Evolutionary conservation across 2,329 filamentous ascomycete genomes (phyloP).

Genomic region (Alternaria ventricosa): DNA sequence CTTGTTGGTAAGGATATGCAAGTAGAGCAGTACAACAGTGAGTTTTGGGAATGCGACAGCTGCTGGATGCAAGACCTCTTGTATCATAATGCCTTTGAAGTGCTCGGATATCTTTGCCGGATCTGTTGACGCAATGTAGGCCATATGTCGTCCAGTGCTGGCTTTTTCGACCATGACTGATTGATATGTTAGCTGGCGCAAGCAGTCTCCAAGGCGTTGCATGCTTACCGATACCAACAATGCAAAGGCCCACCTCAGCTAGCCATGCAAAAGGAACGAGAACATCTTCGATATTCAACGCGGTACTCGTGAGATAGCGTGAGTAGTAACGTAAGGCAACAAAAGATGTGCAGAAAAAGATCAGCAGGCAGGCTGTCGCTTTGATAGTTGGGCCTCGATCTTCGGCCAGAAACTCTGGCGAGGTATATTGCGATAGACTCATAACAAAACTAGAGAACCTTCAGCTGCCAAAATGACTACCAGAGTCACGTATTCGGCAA

Average conservation of each 20-base stretch:
- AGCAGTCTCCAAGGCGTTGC: neutral
- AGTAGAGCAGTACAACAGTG: conserved; percentile 30
- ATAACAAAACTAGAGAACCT: neutral
- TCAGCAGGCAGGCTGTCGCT: conserved; percentile 24
- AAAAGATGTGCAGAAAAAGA: conserved; percentile 26
- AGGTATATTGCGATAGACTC: neutral
- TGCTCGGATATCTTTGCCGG: conserved; percentile 21
- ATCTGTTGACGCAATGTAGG: conserved; percentile 20
- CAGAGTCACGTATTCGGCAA: conserved; percentile 11
- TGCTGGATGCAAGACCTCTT: conserved; percentile 32
- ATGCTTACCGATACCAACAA: conserved; percentile 32
- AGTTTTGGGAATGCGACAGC: conserved; percentile 40
- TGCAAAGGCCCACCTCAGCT: conserved; percentile 26
- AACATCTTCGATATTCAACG: conserved; percentile 26
- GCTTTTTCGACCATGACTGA: conserved; percentile 33
- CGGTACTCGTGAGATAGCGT: conserved; percentile 23
- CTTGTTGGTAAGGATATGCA: conserved; percentile 35
- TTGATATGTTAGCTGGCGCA: neutral
- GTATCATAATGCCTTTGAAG: conserved; percentile 32
- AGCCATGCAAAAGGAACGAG: conserved; percentile 33
- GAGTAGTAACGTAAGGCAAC: conserved; percentile 31
- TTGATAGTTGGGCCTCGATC: conserved; percentile 21
- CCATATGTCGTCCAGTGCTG: conserved; percentile 31
- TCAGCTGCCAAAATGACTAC: conserved; percentile 13
- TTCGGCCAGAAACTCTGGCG: conserved; percentile 20